These are phyloP conservation scores for Trichoderma polysporum DNA, from an alignment of 2,329 filamentous ascomycete species.

Conservation along the genomic window DNA sequence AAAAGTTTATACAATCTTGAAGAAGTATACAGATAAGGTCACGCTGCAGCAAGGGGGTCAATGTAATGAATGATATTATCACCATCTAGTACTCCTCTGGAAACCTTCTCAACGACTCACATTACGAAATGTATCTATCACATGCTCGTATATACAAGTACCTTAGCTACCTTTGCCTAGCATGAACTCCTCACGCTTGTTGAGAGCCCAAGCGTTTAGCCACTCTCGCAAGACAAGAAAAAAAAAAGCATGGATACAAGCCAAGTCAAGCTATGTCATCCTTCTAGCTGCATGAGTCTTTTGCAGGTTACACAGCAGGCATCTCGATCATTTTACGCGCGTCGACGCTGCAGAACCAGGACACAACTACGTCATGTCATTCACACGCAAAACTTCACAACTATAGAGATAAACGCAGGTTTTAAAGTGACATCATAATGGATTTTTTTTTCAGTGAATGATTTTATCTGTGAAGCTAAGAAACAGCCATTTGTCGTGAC, in stretches of 20 bases:
- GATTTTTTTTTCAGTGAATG: slow-evolving; percentile 30
- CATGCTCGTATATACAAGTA: not conserved
- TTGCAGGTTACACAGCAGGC: slow-evolving; percentile 3
- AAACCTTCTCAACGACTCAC: not conserved
- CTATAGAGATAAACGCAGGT: not conserved
- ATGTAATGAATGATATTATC: too few species aligned
- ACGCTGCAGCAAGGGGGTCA: too few species aligned
- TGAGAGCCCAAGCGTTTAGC: not conserved
- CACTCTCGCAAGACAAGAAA: not conserved
- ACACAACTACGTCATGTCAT: slow-evolving; percentile 16
- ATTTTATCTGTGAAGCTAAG: slow-evolving; percentile 43
- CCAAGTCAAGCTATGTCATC: not conserved
- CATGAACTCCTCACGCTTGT: not conserved
- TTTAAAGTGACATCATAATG: slow-evolving; percentile 22
- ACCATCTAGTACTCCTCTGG: not conserved
- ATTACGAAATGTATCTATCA: not conserved
- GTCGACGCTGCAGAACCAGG: not conserved
- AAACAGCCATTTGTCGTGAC: slow-evolving; percentile 45
- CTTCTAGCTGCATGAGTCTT: not conserved
- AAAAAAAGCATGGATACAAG: not conserved
- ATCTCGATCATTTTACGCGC: not conserved
- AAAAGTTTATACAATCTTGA: too few species aligned
- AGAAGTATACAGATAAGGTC: too few species aligned
- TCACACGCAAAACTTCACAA: not conserved
- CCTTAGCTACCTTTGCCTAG: not conserved